These are phyloP conservation scores for Elsinoe arachidis DNA, from an alignment of 2,329 filamentous ascomycete genomes.

Conservation along the genomic window DNA sequence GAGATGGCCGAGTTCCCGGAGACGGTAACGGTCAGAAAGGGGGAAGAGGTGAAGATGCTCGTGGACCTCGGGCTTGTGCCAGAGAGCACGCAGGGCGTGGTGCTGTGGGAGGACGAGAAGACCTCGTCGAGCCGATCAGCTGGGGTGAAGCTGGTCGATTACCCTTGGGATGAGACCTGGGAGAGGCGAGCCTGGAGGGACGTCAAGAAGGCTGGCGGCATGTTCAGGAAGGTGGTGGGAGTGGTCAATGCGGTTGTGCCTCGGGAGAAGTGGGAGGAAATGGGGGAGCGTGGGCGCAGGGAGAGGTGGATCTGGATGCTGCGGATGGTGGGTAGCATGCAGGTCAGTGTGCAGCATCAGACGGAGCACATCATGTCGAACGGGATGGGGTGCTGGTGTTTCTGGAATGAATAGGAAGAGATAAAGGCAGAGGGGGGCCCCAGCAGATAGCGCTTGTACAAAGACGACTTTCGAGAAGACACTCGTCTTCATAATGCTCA, in stretches of 20 bases:
- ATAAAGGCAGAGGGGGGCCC: no score
- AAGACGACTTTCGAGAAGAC: no score
- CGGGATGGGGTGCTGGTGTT: neutral
- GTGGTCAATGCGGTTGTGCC: neutral
- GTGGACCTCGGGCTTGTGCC: no score
- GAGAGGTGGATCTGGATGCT: neutral
- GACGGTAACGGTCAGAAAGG: no score
- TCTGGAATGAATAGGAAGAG: neutral
- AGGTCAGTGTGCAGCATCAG: neutral
- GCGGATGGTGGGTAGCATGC: neutral
- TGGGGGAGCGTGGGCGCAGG: neutral
- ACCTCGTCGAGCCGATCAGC: neutral
- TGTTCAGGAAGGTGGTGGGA: neutral
- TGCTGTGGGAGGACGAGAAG: neutral
- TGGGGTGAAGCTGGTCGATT: neutral
- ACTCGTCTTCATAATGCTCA: no score
- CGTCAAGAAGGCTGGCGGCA: neutral
- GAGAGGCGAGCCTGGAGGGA: neutral
- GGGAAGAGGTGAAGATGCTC: no score
- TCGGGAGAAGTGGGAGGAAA: neutral
- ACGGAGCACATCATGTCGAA: neutral
- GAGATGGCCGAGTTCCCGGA: no score
- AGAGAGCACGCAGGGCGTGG: neutral
- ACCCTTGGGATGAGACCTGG: neutral
- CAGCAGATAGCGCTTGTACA: no score